Percentiles rank a stretch among this genome's conserved stretches.
Evolutionary conservation across 345 rosid genomes (phyloP).

Genomic region (Populus davidiana): DNA sequence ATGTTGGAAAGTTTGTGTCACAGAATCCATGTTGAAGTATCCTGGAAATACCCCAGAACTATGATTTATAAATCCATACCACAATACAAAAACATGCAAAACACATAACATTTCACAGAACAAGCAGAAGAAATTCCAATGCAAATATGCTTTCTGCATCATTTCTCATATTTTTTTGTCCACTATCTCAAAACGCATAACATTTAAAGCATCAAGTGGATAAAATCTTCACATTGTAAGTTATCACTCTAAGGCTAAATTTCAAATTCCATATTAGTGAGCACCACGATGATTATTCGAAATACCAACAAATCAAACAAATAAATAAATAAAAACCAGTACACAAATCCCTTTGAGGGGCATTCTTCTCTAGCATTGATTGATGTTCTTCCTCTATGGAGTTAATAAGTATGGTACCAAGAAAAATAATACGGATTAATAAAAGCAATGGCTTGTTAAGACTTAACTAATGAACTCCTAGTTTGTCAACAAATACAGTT

Average conservation of each 20-base stretch:
- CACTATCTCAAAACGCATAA: neutral
- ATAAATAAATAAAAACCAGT: neutral
- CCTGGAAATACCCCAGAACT: conserved; percentile 29
- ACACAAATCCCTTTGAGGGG: neutral
- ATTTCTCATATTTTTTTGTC: neutral
- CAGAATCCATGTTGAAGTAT: conserved; percentile 48
- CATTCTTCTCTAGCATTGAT: conserved; percentile 1
- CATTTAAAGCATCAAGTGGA: neutral
- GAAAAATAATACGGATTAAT: neutral
- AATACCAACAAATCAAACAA: too few relatives aligned
- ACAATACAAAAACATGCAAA: neutral
- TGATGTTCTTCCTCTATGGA: neutral
- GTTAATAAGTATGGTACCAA: neutral
- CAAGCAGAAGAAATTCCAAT: neutral
- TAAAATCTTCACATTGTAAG: too few relatives aligned
- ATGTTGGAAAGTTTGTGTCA: conserved; percentile 38
- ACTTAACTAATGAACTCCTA: too few relatives aligned
- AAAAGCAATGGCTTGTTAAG: too few relatives aligned
- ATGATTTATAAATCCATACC: conserved; percentile 3
- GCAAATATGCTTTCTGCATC: neutral
- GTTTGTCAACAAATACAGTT: neutral
- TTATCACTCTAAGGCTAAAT: too few relatives aligned
- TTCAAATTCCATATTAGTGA: too few relatives aligned
- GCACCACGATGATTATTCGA: too few relatives aligned
- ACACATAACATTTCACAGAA: neutral